These are phyloP conservation scores for Neofusicoccum umdonicola DNA, from an alignment of 2,329 filamentous ascomycete genomes.

Conservation along the genomic window DNA sequence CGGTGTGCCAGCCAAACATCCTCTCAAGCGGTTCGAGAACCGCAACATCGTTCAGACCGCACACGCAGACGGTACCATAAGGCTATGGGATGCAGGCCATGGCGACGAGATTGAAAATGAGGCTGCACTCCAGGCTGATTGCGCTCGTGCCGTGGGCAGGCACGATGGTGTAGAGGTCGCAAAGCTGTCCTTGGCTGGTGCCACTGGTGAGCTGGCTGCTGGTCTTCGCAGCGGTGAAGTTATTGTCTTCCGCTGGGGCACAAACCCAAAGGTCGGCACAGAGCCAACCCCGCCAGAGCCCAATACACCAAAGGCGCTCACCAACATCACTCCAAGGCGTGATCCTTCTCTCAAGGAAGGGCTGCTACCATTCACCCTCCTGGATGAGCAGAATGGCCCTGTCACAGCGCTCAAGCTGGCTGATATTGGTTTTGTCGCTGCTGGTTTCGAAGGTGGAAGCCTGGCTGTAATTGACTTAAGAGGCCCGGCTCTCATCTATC, in stretches of 20 bases:
- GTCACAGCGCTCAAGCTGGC: conserved; percentile 79
- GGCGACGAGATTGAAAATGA: conserved; percentile 91
- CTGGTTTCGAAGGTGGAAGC: conserved; percentile 79
- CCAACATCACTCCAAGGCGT: conserved; percentile 69
- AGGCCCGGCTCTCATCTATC: conserved; percentile 80
- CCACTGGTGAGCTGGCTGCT: conserved; percentile 79
- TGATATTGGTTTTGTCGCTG: conserved; percentile 89
- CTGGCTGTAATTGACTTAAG: conserved; percentile 83
- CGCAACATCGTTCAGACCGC: conserved; percentile 83
- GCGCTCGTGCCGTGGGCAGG: conserved; percentile 78
- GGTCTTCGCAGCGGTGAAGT: conserved; percentile 83
- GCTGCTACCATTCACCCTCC: conserved; percentile 73
- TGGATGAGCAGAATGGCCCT: conserved; percentile 79
- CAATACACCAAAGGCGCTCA: conserved; percentile 54
- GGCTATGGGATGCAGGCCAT: conserved; percentile 89
- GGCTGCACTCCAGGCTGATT: conserved; percentile 76
- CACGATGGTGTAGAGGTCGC: conserved; percentile 74
- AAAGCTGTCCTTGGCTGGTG: conserved; percentile 75
- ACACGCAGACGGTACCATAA: conserved; percentile 87
- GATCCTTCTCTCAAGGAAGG: conserved; percentile 76
- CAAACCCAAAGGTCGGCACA: conserved; percentile 69
- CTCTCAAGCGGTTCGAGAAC: conserved; percentile 73
- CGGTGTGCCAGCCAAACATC: conserved; percentile 68
- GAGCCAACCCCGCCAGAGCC: conserved; percentile 55
- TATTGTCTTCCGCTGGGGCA: conserved; percentile 83